Base-by-base conservation (phyloP, 225 moss, liverwort and hornwort species). In the Rhytidiadelphus loreus region DNA sequence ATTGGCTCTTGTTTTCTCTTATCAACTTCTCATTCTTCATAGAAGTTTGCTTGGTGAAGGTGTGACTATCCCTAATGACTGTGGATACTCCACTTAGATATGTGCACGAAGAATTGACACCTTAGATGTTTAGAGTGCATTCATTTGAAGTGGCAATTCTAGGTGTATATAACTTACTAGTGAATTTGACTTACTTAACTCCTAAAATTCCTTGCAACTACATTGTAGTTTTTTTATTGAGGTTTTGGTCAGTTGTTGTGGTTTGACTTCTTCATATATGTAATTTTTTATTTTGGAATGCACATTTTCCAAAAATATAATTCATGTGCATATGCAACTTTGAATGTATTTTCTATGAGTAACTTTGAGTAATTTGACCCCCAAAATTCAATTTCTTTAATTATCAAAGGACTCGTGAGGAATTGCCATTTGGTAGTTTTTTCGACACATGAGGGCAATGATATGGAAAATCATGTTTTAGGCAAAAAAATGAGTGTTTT, bases 211-310 rank as follows among this genome's bases (percentile, higher is more conserved):
- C 9, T 5, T 16, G 9, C 28, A 44, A 71, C 2, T 0, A 44
- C 44, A 72, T 29, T 46, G 7, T 30, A 0, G 4, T 1, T 73
- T 73, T 29, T n/a, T n/a, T n/a, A n/a, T n/a, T 46, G 29, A 72
- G 6, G 3, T 29, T 26, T 44, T 8, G 6, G 10, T 29, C 0
- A 72, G 4, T 0, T 29, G 0, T 2, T 18, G 1, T 0, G 0
- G 0, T 29, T 44, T 44, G 9, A 73, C 11, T 73, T 73, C 48
- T 46, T 44, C 0, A 0, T 4, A 1, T 0, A 0, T 0, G 0
- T 4, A 46, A 46, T 46, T 73, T 6, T 46, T 2, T 7, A 46
- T 18, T 73, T 18, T 29, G 3, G 7, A 29, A 46, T 18, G 29
- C 2, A 71, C 0, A 2, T 30, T 44, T 72, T 46, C 0, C 11